phyloP scores from a whole-genome alignment of 345 rosid genomes.

The Capsella bursapastoris region DNA sequence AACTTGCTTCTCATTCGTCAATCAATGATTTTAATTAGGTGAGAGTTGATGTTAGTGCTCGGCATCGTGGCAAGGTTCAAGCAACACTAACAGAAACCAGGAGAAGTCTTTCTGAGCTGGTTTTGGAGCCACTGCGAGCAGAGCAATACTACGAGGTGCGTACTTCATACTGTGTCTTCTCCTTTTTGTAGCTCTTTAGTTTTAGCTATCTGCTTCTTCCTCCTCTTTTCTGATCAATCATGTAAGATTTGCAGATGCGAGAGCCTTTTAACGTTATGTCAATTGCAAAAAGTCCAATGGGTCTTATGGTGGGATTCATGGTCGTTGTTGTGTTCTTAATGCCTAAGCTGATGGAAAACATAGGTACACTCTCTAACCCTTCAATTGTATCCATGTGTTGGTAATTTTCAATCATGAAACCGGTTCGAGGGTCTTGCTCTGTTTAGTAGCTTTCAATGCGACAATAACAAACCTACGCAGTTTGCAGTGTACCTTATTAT shows the following conservation, averaged over 20 bases:
- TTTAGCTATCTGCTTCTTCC: constrained; percentile 34
- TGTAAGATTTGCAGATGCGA: constrained; percentile 63
- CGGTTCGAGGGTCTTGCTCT: neutral
- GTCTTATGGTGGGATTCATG: constrained; percentile 98
- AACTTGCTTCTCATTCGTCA: constrained; percentile 15
- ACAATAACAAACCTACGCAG: neutral
- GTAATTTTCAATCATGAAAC: constrained; percentile 18
- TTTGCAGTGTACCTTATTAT: neutral
- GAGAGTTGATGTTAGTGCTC: constrained; percentile 96
- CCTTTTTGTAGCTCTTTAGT: constrained; percentile 9
- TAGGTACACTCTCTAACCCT: constrained; percentile 57
- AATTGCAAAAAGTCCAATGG: constrained; percentile 94
- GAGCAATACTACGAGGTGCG: constrained; percentile 92
- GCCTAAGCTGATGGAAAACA: constrained; percentile 96
- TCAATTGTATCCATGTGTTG: constrained; percentile 15
- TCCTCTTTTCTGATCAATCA: constrained; percentile 24
- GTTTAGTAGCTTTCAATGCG: constrained; percentile 5
- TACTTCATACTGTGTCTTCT: constrained; percentile 23
- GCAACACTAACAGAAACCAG: constrained; percentile 94
- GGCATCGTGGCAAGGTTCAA: constrained; percentile 92
- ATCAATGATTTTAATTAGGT: constrained; percentile 56
- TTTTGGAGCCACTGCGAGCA: constrained; percentile 78
- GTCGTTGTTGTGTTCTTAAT: constrained; percentile 83
- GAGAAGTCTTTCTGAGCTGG: constrained; percentile 80
- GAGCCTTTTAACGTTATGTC: constrained; percentile 91